Base-by-base conservation (phyloP, 305 asterid species). In the Petunia hybrid region DNA sequence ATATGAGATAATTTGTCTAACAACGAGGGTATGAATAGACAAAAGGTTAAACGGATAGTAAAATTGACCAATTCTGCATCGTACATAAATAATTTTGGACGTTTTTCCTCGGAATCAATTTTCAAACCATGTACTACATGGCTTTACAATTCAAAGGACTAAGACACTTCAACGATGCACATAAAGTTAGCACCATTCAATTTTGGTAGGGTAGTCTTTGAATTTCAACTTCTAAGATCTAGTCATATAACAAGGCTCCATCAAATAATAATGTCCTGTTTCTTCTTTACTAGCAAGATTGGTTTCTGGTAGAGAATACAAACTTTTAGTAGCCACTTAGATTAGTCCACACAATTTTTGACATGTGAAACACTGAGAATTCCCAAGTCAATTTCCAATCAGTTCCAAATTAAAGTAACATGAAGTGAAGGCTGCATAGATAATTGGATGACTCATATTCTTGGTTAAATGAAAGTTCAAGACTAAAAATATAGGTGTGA, bases 171-270 rank as follows among this genome's bases (percentile, higher is more conserved):
- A 10, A 43, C 1, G 40, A 46, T 71, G 35, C 45, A 71, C 61
- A 48, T 46, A 48, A 71, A 70, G 7, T 55, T 46, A 45, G 59
- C 59, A 45, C 16, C 5, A 45, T 70, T 12, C 40, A 69, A 69
- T 45, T 35, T 22, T 69, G 59, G 59, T 69, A 16, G 57, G 76
- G 10, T 31, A 59, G 16, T 69, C 0, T 70, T 70, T 46, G 77
- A 10, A 71, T 71, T 35, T 61, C 78, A 48, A 48, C 9, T 43
- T 71, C 61, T 48, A 46, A 48, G 22, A 45, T 71, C 61, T 48
- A 46, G 77, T 70, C 77, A 10, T 71, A 48, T 71, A 48, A 48
- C 45, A 46, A 10, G 61, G 43, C 77, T 3, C 31, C 5, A 48
- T 48, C 77, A 35, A n/a, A 48, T 14, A 6, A 73, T 73, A 48